Percentiles rank a stretch among this genome's conserved stretches.
phyloP scores from a whole-genome alignment of 176 grass and related monocot species.

The Musa acuminata region DNA sequence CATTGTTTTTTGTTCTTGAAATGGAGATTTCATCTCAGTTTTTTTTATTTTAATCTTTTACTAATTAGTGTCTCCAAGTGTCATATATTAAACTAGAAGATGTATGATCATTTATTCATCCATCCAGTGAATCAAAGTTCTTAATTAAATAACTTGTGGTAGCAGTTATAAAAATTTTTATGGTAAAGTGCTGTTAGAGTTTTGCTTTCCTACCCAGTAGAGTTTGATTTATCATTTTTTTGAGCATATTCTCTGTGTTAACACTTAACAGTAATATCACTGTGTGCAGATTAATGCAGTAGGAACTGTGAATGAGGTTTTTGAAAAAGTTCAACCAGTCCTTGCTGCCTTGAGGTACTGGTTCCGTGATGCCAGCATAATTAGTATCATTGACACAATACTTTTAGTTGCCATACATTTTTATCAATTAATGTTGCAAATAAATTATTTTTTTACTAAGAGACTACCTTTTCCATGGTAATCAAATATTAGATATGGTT shows the following conservation, averaged over 20 bases:
- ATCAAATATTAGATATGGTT: not conserved
- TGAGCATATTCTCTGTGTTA: conserved; percentile 5
- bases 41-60: not conserved
- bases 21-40: conserved; percentile 1
- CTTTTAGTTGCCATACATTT: not conserved
- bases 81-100: conserved; percentile 12
- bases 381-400: not conserved
- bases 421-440: no score
- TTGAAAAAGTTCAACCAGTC: conserved; percentile 41
- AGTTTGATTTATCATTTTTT: not conserved
- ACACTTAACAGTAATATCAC: conserved; percentile 17
- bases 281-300: conserved; percentile 63
- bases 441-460: not conserved
- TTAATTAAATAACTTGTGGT: not conserved
- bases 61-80: not conserved
- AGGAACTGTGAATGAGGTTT: conserved; percentile 63
- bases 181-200: conserved; percentile 8
- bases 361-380: not conserved
- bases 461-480: not conserved
- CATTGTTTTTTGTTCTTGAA: not conserved
- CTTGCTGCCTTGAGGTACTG: conserved; percentile 61
- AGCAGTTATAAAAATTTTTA: not conserved
- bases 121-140: not conserved
- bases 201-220: not conserved
- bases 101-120: conserved; percentile 10